A percentile compares a stretch with the other conserved stretches of the same genome.
Conservation (phyloP, 768 basidiomycete species). For the Pleurotus tuoliensis region DNA sequence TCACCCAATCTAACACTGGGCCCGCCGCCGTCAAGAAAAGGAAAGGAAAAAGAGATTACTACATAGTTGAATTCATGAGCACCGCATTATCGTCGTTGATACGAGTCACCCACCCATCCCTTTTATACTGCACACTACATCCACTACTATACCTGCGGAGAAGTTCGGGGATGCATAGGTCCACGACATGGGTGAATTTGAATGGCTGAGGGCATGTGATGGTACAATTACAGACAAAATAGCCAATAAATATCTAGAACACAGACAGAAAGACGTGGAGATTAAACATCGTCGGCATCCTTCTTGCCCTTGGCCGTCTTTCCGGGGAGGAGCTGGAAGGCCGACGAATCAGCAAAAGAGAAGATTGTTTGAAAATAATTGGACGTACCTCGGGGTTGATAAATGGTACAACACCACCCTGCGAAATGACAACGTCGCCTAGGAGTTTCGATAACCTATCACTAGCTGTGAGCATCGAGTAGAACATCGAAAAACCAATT, state of each 20-base stretch:
- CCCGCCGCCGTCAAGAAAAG: conserved; percentile 20
- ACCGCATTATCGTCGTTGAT: not conserved
- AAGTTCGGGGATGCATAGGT: too few species aligned
- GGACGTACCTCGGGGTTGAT: conserved; percentile 45
- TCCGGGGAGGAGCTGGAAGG: conserved; percentile 37
- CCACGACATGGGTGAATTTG: not conserved
- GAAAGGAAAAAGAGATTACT: conserved; percentile 22
- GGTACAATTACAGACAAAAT: conserved; percentile 5
- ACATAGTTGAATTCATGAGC: not conserved
- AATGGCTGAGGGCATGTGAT: not conserved
- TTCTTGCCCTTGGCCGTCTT: conserved; percentile 42
- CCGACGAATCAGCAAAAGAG: not conserved
- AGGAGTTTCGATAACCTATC: conserved; percentile 68
- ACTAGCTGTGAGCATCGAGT: not conserved
- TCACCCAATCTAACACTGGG: conserved; percentile 28
- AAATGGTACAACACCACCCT: conserved; percentile 78
- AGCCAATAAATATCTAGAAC: conserved; percentile 8
- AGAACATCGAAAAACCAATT: conserved; percentile 9
- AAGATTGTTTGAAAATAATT: not conserved
- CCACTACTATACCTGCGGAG: not conserved
- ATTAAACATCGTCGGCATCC: conserved; percentile 45
- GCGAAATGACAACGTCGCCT: conserved; percentile 78
- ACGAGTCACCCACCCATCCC: not conserved
- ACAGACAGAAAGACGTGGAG: not conserved
- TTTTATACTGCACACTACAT: not conserved